A percentile compares a stretch with the other conserved stretches of the same genome.
These are phyloP conservation scores for Durusdinium trenchii DNA, from an alignment of 73 alveolate species.

Conservation along the genomic window DNA sequence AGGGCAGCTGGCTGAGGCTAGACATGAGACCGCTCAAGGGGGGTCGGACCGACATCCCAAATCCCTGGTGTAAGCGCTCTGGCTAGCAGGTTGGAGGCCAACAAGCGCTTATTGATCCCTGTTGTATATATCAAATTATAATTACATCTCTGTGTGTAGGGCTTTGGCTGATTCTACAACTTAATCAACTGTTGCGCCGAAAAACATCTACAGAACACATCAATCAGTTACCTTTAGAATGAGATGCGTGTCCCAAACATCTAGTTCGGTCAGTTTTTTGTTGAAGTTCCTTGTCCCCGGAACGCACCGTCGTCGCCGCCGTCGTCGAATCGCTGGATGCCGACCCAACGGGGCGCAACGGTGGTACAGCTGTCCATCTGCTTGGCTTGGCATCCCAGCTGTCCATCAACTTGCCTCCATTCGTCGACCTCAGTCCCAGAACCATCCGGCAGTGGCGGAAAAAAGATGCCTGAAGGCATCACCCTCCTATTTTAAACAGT, in stretches of 20 bases:
- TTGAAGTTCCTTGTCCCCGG: background rate
- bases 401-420: slow-evolving; percentile 27
- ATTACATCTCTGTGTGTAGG: background rate
- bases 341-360: background rate
- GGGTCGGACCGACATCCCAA: background rate
- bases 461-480: too few species aligned
- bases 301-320: too few species aligned
- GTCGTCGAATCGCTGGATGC: background rate
- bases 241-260: background rate
- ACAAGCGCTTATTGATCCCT: too few species aligned
- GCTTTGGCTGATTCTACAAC: background rate
- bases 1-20: background rate
- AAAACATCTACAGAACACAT: background rate
- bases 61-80: too few species aligned
- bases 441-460: too few species aligned
- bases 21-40: background rate
- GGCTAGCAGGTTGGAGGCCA: too few species aligned
- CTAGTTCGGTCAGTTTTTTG: background rate
- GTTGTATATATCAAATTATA: background rate
- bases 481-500: too few species aligned
- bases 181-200: too few species aligned
- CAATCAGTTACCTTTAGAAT: background rate
- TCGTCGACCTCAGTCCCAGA: background rate
- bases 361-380: background rate
- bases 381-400: background rate